Evolutionary conservation across 2,329 filamentous ascomycete genomes (phyloP), one percentile per base, ranked within the genome.

Genomic region (Beauveria scarabaeidicola): DNA sequence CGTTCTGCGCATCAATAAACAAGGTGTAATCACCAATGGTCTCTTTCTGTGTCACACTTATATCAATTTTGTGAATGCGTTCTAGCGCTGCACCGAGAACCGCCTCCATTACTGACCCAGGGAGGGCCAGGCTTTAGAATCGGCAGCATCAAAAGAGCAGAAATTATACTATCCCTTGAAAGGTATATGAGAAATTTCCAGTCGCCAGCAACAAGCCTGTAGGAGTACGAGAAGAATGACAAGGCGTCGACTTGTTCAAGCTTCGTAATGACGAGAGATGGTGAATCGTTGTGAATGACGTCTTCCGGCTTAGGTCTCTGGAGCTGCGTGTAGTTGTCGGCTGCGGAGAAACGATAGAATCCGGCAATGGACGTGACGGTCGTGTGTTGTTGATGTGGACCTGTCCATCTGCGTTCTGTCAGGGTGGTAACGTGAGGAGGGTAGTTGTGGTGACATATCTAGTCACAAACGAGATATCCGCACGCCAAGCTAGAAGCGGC

Each of bases 161-260:
- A 75, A 43, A 88, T 84, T 76, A 87, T 84, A 62, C 79, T 84
- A 65, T 88, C 84, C 11, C 84, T 78, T 0, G 84, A 84, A 69
- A 88, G 87, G 65, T 87, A 88, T 0, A 84, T 87, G 48, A 88
- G 69, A 64, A 87, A 88, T 1, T 83, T 73, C 85, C 84, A 88
- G 4, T 81, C 83, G 11, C 84, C 84, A 1, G 85, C 84, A 2
- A 86, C 73, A 0, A 88, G 73, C 63, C 87, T 88, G 36, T 82
- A 74, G 0, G 75, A 80, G 63, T 87, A 88, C 0, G 85, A 87
- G 4, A 88, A 72, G 69, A 88, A 87, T 0, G 83, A 81, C 0
- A 87, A 70, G 0, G 83, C 82, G 0, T 74, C 74, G 1, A 78
- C 76, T 57, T 82, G 75, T 43, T 75, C 76, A 0, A 75, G 69